Evolutionary conservation across 2,329 filamentous ascomycete genomes (phyloP).

Genomic region (Aspergillus clavatus): DNA sequence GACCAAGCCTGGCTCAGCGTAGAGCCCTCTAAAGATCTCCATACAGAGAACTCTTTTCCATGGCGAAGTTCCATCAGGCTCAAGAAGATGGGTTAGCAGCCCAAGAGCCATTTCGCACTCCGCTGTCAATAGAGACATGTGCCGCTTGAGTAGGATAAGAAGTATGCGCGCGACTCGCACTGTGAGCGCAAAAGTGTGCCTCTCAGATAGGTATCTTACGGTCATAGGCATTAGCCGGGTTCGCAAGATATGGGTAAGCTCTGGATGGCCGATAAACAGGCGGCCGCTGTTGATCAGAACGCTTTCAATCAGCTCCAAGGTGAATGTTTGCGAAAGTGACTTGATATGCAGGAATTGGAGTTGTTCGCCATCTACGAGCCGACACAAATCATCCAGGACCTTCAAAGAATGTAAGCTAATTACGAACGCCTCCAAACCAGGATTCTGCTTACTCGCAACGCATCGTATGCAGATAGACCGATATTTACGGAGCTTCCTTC

Average conservation of each 20-base stretch:
- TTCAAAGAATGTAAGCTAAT: constrained; percentile 30
- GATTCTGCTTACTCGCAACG: constrained; percentile 58
- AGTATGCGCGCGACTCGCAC: constrained; percentile 78
- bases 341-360: constrained; percentile 78
- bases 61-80: constrained; percentile 68
- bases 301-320: constrained; percentile 86
- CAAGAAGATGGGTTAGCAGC: constrained; percentile 77
- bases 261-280: constrained; percentile 71
- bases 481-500: constrained; percentile 63
- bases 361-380: constrained; percentile 77
- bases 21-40: constrained; percentile 83
- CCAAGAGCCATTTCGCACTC: constrained; percentile 82
- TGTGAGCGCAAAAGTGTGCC: constrained; percentile 72
- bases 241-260: constrained; percentile 75
- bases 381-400: constrained; percentile 85
- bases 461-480: constrained; percentile 74
- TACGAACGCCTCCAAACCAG: no score
- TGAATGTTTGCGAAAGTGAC: constrained; percentile 73
- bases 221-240: constrained; percentile 77
- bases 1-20: constrained; percentile 72
- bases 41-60: constrained; percentile 91
- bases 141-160: constrained; percentile 72
- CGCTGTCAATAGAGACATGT: constrained; percentile 66
- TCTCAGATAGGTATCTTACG: constrained; percentile 70
- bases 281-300: constrained; percentile 79